phyloP scores from a whole-genome alignment of 2,329 filamentous ascomycete species.

The Diplodia scrobiculata region DNA sequence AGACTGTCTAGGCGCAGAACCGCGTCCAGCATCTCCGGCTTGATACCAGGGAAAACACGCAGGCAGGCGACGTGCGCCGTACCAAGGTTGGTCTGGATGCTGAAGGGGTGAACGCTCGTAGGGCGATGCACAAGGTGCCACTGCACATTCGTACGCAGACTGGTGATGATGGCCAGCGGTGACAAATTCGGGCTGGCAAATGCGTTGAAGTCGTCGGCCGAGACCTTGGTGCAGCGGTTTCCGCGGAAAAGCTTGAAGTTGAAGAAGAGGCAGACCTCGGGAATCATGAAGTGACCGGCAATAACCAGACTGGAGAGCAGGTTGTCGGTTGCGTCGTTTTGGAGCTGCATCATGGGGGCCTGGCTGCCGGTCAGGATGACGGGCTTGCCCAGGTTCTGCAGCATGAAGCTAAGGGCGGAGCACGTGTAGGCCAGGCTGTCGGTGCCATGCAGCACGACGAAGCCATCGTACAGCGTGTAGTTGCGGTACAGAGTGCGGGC shows the following conservation, averaged over 20 bases:
- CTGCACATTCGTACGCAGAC: conserved; percentile 75
- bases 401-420: conserved; percentile 90
- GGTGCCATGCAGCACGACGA: conserved; percentile 87
- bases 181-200: conserved; percentile 87
- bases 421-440: conserved; percentile 86
- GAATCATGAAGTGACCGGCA: conserved; percentile 88
- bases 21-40: conserved; percentile 87
- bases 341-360: conserved; percentile 84
- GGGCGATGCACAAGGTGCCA: conserved; percentile 78
- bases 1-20: conserved; percentile 76
- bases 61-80: conserved; percentile 88
- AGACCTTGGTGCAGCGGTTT: conserved; percentile 85
- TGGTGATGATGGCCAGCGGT: conserved; percentile 78
- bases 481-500: conserved; percentile 78
- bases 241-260: conserved; percentile 87
- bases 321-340: conserved; percentile 90
- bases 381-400: conserved; percentile 85
- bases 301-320: conserved; percentile 85
- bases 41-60: conserved; percentile 88
- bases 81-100: conserved; percentile 72
- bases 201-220: conserved; percentile 80
- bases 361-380: conserved; percentile 74
- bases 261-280: conserved; percentile 92
- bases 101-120: conserved; percentile 72
- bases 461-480: conserved; percentile 85